These are phyloP conservation scores for Talaromyces atroroseus DNA, from an alignment of 2,329 filamentous ascomycete species.

Conservation along the genomic window DNA sequence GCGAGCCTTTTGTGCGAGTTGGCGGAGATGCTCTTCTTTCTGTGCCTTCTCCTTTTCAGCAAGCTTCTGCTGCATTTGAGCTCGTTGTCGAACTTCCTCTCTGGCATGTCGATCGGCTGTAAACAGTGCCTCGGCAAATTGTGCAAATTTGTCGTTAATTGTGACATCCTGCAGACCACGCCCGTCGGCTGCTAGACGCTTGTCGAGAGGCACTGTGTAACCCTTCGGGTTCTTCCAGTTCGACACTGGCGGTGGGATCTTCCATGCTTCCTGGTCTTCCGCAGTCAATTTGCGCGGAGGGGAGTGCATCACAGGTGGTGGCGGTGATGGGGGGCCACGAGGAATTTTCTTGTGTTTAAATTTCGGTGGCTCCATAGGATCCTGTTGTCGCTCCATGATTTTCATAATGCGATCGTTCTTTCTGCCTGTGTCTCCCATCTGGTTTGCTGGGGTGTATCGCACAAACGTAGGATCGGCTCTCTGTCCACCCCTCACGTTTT, in stretches of 20 bases:
- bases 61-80: slow-evolving; percentile 90
- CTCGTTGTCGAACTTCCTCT: slow-evolving; percentile 88
- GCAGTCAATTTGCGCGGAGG: slow-evolving; percentile 92
- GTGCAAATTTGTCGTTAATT: slow-evolving; percentile 98
- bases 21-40: slow-evolving; percentile 86
- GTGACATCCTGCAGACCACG: slow-evolving; percentile 85
- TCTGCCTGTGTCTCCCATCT: slow-evolving; percentile 82
- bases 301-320: slow-evolving; percentile 90
- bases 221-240: slow-evolving; percentile 99
- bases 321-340: slow-evolving; percentile 82
- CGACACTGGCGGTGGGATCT: slow-evolving; percentile 80
- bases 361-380: slow-evolving; percentile 95
- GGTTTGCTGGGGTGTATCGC: slow-evolving; percentile 88
- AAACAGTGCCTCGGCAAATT: slow-evolving; percentile 89
- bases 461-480: slow-evolving; percentile 88
- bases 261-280: slow-evolving; percentile 96
- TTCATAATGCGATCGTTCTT: slow-evolving; percentile 98
- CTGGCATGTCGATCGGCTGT: slow-evolving; percentile 91
- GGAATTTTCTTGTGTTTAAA: slow-evolving; percentile 99
- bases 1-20: slow-evolving; percentile 83
- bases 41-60: slow-evolving; percentile 94
- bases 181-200: slow-evolving; percentile 89
- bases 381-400: slow-evolving; percentile 87
- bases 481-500: slow-evolving; percentile 79
- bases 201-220: slow-evolving; percentile 92